phyloP scores from a whole-genome alignment of 148 eudicot species.

The Tetragonia tetragonoides region DNA sequence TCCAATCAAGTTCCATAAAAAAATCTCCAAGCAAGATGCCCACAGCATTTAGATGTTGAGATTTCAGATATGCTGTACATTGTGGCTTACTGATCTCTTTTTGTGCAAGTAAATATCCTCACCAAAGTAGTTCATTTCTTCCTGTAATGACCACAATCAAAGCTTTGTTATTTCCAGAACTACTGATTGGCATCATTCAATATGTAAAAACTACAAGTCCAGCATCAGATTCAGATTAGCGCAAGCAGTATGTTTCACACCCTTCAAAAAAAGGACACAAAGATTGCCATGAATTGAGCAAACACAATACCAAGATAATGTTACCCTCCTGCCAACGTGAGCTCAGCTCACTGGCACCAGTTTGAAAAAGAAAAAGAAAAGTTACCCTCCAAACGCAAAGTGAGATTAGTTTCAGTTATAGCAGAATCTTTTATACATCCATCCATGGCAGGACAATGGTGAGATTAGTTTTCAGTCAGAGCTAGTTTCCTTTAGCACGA shows the following conservation, averaged over 20 bases:
- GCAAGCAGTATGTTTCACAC: background rate
- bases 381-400: too few species aligned
- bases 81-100: background rate
- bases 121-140: background rate
- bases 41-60: too few species aligned
- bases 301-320: background rate
- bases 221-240: background rate
- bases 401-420: background rate
- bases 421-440: background rate
- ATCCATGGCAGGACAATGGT: background rate
- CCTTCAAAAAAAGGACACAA: background rate
- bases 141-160: background rate
- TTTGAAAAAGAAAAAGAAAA: too few species aligned
- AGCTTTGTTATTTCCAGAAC: background rate
- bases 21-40: too few species aligned
- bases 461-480: background rate
- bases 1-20: too few species aligned
- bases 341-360: background rate
- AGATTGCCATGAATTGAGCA: background rate
- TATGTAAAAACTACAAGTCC: background rate
- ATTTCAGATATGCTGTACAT: background rate
- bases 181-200: background rate
- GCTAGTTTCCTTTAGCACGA: background rate
- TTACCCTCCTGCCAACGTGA: background rate
- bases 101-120: background rate